phyloP scores from a whole-genome alignment of 2,329 filamentous ascomycete species.

The Aspergillus luchuensis region DNA sequence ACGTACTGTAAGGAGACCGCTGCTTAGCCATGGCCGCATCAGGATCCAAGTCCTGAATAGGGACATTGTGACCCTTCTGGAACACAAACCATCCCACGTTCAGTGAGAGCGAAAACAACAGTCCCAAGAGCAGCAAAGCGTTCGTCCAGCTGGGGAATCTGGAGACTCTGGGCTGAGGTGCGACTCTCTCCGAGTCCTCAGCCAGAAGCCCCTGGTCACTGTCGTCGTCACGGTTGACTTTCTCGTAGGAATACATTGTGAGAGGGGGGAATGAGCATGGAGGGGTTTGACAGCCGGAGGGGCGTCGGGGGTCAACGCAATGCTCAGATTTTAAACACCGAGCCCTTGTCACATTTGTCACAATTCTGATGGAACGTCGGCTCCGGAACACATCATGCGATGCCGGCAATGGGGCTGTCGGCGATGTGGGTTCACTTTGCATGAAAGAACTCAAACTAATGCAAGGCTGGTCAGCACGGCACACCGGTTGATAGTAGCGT shows the following conservation, averaged over 20 bases:
- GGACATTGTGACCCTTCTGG: neutral
- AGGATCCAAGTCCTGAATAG: neutral
- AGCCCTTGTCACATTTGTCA: too few relatives aligned
- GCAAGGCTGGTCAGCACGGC: too few relatives aligned
- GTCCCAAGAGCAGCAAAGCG: neutral
- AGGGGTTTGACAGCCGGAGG: neutral
- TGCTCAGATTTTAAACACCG: too few relatives aligned
- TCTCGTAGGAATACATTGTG: neutral
- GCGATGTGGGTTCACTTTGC: too few relatives aligned
- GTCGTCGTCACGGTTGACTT: neutral
- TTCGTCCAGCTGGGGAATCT: neutral
- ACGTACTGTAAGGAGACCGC: neutral
- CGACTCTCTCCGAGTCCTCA: neutral
- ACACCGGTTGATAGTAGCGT: too few relatives aligned
- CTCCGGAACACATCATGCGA: too few relatives aligned
- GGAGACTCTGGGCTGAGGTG: neutral
- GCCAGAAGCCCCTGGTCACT: neutral
- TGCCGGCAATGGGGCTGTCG: too few relatives aligned
- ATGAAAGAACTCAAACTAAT: too few relatives aligned
- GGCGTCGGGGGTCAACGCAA: too few relatives aligned
- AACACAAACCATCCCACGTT: neutral
- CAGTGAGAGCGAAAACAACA: neutral
- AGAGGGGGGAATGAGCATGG: neutral
- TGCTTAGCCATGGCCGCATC: neutral
- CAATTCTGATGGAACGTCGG: too few relatives aligned